Evolutionary conservation across 164 flowering plant genomes (phyloP).

Genomic region (Sedum album): DNA sequence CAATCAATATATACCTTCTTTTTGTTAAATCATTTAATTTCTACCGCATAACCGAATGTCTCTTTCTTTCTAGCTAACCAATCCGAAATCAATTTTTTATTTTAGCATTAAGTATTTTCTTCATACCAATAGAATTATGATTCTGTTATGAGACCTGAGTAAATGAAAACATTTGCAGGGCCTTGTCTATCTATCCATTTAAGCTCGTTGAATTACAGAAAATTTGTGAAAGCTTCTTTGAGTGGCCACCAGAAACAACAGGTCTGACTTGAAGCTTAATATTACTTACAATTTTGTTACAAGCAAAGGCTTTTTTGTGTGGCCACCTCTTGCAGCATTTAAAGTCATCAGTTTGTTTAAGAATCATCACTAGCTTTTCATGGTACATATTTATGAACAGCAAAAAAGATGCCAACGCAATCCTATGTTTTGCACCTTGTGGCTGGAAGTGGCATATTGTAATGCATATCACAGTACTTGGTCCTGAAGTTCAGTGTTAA

Average conservation of each 20-base stretch:
- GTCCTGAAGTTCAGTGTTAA: neutral
- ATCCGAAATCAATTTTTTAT: neutral
- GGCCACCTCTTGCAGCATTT: neutral
- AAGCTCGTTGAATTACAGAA: slow-evolving; percentile 49
- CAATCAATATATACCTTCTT: neutral
- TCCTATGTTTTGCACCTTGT: neutral
- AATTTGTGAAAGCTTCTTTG: slow-evolving; percentile 55
- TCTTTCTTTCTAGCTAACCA: neutral
- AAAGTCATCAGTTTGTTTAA: no score
- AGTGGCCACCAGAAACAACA: slow-evolving; percentile 85
- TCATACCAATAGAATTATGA: no score
- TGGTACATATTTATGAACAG: neutral
- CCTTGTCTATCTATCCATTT: slow-evolving; percentile 47
- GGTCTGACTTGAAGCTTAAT: slow-evolving; percentile 29
- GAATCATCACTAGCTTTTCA: neutral
- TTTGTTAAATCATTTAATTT: neutral
- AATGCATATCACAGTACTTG: neutral
- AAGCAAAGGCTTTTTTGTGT: neutral
- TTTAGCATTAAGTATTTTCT: neutral
- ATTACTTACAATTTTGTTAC: neutral
- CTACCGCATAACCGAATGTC: neutral
- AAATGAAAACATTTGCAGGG: slow-evolving; percentile 29
- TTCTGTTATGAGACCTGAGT: neutral
- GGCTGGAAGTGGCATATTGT: neutral
- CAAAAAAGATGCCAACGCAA: neutral